Evolutionary conservation across 1,284 basidiomycete species (phyloP).

Genomic region (Ceratobasidium sp.): DNA sequence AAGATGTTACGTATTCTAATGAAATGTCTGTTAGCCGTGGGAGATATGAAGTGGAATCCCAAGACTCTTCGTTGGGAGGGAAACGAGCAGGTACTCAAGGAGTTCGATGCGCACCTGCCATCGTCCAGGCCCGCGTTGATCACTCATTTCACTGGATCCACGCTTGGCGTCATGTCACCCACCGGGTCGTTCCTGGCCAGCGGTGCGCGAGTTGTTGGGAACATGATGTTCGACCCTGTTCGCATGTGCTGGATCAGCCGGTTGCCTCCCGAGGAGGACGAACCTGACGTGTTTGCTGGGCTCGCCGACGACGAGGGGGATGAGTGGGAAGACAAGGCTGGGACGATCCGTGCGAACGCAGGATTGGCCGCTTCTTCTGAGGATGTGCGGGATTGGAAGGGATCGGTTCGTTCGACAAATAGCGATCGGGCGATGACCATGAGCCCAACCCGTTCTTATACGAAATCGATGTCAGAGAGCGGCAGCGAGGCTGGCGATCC

Average conservation of each 20-base stretch:
- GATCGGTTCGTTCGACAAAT: conserved; percentile 42
- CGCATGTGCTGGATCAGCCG: conserved; percentile 95
- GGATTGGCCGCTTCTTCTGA: conserved; percentile 46
- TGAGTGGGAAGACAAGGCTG: conserved; percentile 72
- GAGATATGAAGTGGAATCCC: conserved; percentile 98
- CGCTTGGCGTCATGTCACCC: conserved; percentile 74
- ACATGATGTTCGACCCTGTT: conserved; percentile 96
- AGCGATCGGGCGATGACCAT: conserved; percentile 54
- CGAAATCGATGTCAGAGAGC: conserved; percentile 75
- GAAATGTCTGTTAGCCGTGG: conserved; percentile 70
- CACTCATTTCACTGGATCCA: conserved; percentile 86
- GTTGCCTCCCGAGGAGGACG: conserved; percentile 86
- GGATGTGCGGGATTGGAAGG: conserved; percentile 39
- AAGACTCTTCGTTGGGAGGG: conserved; percentile 92
- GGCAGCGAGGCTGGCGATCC: conserved; percentile 69
- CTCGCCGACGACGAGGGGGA: conserved; percentile 86
- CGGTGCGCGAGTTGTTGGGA: conserved; percentile 88
- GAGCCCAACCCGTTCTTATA: conserved; percentile 70
- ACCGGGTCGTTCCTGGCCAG: conserved; percentile 75
- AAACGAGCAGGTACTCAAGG: conserved; percentile 89
- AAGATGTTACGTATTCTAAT: conserved; percentile 45
- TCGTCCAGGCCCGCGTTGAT: conserved; percentile 96
- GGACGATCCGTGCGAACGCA: conserved; percentile 74
- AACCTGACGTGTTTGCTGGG: conserved; percentile 91
- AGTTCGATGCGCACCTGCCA: conserved; percentile 86